A percentile compares a stretch with the other conserved stretches of the same genome.
phyloP scores from a whole-genome alignment of 1,284 basidiomycete genomes.

The Hymenochaete sp. region DNA sequence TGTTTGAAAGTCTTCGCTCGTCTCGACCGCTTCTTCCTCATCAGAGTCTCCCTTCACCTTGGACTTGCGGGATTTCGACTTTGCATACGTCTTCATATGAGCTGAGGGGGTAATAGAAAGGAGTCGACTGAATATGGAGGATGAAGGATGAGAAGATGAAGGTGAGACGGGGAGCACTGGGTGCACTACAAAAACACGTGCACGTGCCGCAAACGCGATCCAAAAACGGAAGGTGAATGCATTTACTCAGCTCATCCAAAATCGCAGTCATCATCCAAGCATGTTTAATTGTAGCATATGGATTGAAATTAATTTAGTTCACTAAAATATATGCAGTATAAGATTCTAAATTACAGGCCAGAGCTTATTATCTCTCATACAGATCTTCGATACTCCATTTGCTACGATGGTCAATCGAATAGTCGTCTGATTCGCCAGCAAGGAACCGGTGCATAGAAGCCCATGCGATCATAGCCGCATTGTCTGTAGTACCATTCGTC shows the following conservation, averaged over 20 bases:
- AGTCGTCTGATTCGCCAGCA: slow-evolving; percentile 56
- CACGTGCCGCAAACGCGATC: no score
- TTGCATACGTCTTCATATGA: neutral
- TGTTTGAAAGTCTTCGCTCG: slow-evolving; percentile 4
- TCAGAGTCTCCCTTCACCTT: neutral
- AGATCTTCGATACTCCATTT: slow-evolving; percentile 66
- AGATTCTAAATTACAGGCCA: no score
- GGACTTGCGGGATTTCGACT: no score
- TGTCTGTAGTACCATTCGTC: slow-evolving; percentile 47
- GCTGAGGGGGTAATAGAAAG: neutral
- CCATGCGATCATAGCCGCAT: slow-evolving; percentile 94
- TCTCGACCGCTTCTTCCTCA: neutral
- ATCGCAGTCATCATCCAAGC: no score
- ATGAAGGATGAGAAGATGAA: neutral
- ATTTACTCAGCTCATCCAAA: no score
- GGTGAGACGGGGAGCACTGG: neutral
- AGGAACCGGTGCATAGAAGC: slow-evolving; percentile 77
- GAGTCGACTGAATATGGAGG: neutral
- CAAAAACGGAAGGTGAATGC: no score
- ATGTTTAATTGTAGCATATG: no score
- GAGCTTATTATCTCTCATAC: no score
- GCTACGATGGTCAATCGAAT: slow-evolving; percentile 44
- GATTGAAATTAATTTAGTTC: no score
- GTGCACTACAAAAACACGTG: no score
- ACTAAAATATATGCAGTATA: no score